Conservation (phyloP, 495 filamentous ascomycete species). For the Hyphodiscus hymeniophilus region DNA sequence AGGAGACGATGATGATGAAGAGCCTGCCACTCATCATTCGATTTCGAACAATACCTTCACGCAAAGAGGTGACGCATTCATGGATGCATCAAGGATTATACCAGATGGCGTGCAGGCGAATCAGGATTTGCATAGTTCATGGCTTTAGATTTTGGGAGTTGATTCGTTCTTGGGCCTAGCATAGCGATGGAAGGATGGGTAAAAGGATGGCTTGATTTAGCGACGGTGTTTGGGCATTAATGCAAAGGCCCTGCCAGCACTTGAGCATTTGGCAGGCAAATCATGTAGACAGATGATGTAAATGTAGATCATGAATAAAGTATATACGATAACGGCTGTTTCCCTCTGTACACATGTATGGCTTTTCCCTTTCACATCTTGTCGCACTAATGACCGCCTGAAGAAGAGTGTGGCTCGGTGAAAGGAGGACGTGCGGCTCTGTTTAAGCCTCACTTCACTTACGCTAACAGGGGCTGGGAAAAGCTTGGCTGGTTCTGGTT, state of each 20-base stretch:
- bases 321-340: too few relatives aligned
- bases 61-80: not conserved
- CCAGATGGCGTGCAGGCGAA: not conserved
- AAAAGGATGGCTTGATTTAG: not conserved
- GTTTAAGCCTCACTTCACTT: too few relatives aligned
- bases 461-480: too few relatives aligned
- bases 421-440: too few relatives aligned
- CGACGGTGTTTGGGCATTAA: not conserved
- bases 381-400: too few relatives aligned
- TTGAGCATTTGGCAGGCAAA: not conserved
- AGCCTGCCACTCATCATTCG: conserved; percentile 3
- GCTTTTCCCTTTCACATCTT: too few relatives aligned
- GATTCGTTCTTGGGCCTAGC: not conserved
- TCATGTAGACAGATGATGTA: too few relatives aligned
- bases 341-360: too few relatives aligned
- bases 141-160: not conserved
- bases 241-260: not conserved
- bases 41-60: not conserved
- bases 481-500: too few relatives aligned
- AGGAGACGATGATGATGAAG: conserved; percentile 35
- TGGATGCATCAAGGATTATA: not conserved
- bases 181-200: not conserved
- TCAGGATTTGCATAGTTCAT: not conserved
- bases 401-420: too few relatives aligned
- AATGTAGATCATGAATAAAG: too few relatives aligned